Conservation (phyloP, 306 rosid species). For the Ochetophila trinervis region DNA sequence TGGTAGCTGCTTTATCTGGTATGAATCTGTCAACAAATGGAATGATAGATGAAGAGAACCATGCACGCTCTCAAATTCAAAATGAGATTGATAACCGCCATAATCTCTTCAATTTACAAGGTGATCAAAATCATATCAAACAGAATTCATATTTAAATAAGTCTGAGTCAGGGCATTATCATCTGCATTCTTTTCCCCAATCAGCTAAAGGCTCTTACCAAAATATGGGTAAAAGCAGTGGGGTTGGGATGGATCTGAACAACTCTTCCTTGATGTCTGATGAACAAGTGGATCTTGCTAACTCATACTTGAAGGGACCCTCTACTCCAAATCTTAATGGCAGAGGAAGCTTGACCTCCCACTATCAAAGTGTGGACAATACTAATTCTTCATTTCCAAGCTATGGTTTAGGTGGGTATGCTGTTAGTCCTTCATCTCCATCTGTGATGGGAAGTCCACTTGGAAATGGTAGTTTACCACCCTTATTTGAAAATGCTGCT, state of each 20-base stretch:
- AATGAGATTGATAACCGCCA: slow-evolving; percentile 54
- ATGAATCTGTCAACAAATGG: slow-evolving; percentile 66
- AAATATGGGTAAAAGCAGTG: slow-evolving; percentile 39
- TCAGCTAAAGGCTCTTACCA: slow-evolving; percentile 44
- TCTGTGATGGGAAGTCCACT: slow-evolving; percentile 71
- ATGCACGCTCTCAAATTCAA: slow-evolving; percentile 55
- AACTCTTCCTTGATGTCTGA: slow-evolving; percentile 37
- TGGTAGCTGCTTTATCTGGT: slow-evolving; percentile 72
- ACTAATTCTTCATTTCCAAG: slow-evolving; percentile 53
- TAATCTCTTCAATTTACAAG: slow-evolving; percentile 61
- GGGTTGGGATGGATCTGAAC: slow-evolving; percentile 47
- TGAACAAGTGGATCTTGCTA: slow-evolving; percentile 46
- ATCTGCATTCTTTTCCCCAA: slow-evolving; percentile 39
- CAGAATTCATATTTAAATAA: slow-evolving; percentile 56
- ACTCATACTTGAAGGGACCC: slow-evolving; percentile 58
- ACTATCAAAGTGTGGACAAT: slow-evolving; percentile 60
- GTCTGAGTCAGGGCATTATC: slow-evolving; percentile 62
- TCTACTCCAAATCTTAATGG: slow-evolving; percentile 48
- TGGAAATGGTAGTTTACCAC: slow-evolving; percentile 70
- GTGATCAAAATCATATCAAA: slow-evolving; percentile 57
- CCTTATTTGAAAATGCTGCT: slow-evolving; percentile 76
- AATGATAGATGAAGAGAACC: slow-evolving; percentile 50
- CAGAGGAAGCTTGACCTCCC: slow-evolving; percentile 50
- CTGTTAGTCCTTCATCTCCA: slow-evolving; percentile 60
- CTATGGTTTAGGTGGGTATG: slow-evolving; percentile 65